phyloP scores from a whole-genome alignment of 192 early-diverging fungal genomes.

The Geosiphon pyriformis region DNA sequence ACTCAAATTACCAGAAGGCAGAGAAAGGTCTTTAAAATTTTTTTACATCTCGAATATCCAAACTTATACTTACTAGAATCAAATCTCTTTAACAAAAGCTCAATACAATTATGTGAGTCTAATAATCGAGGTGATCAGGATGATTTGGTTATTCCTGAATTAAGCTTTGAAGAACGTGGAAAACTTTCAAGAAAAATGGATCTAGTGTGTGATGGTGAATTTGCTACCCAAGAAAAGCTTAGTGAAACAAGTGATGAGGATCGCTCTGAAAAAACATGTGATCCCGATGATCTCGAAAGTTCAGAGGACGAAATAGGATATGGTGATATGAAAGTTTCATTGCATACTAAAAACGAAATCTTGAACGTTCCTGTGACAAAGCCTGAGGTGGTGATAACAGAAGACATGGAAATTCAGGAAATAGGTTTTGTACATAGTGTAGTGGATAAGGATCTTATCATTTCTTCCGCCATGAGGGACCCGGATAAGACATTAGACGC shows the following conservation, averaged over 20 bases:
- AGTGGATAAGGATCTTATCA: slow-evolving; percentile 69
- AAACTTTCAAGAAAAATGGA: not conserved
- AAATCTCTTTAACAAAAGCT: too few species aligned
- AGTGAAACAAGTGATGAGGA: not conserved
- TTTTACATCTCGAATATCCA: too few species aligned
- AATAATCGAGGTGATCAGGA: not conserved
- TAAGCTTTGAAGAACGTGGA: not conserved
- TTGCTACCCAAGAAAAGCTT: not conserved
- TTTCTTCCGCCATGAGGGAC: slow-evolving; percentile 47
- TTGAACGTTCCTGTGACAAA: slow-evolving; percentile 41
- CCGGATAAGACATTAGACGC: slow-evolving; percentile 63
- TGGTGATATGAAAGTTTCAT: not conserved
- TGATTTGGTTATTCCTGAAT: not conserved
- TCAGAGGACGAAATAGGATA: slow-evolving; percentile 38
- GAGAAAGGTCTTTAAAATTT: too few species aligned
- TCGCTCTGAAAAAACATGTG: not conserved
- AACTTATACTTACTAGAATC: too few species aligned
- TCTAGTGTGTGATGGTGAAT: not conserved
- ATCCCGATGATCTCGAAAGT: slow-evolving; percentile 11
- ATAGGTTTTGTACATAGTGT: slow-evolving; percentile 66
- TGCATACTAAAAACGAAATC: slow-evolving; percentile 61
- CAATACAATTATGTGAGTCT: too few species aligned
- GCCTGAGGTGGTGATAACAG: slow-evolving; percentile 42
- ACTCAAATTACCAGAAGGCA: too few species aligned
- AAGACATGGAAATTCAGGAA: slow-evolving; percentile 39